These are phyloP conservation scores for Lipomyces lipofer DNA, from an alignment of 805 yeast species.

Conservation along the genomic window DNA sequence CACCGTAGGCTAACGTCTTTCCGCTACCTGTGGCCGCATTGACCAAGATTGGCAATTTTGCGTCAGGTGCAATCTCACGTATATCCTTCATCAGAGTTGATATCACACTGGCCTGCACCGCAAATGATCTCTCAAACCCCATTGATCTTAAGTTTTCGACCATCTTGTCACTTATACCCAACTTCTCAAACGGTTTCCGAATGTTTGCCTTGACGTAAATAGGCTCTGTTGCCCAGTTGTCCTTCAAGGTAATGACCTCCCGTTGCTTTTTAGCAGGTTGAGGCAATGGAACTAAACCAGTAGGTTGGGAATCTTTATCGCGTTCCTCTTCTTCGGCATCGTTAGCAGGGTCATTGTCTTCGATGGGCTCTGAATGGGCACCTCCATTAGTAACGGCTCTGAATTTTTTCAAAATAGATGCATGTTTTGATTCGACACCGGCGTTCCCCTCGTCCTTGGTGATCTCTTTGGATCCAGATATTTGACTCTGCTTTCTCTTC, in stretches of 20 bases:
- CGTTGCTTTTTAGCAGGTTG: conserved; percentile 65
- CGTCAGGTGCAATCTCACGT: conserved; percentile 40
- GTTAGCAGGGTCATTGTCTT: not conserved
- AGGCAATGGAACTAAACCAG: conserved; percentile 68
- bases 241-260: conserved; percentile 42
- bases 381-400: not conserved
- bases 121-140: conserved; percentile 61
- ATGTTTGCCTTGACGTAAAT: conserved; percentile 52
- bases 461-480: too few relatives aligned
- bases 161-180: conserved; percentile 48
- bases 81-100: conserved; percentile 52
- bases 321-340: conserved; percentile 26
- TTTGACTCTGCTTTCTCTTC: not conserved
- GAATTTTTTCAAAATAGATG: conserved; percentile 1
- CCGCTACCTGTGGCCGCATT: conserved; percentile 97
- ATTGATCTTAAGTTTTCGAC: conserved; percentile 49
- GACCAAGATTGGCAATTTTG: conserved; percentile 64
- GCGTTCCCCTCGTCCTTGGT: not conserved
- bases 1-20: conserved; percentile 82
- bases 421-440: not conserved
- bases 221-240: conserved; percentile 69
- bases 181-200: conserved; percentile 51
- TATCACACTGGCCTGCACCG: conserved; percentile 72
- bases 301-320: conserved; percentile 19
- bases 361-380: not conserved